Conservation (phyloP, 2,329 filamentous ascomycete genomes). For the Fusarium caatingaense region DNA sequence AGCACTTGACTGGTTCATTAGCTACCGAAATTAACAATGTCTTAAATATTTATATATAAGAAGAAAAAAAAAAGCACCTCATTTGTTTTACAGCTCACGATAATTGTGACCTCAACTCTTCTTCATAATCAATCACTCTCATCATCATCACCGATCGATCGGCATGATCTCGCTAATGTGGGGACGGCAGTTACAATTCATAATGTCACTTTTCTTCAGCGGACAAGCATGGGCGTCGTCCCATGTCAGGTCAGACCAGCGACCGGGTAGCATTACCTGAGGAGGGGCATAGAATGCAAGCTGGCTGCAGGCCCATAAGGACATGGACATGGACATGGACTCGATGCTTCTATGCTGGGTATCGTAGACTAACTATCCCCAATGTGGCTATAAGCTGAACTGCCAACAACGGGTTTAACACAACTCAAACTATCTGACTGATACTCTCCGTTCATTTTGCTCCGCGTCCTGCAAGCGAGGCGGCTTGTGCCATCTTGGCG, state of each 20-base stretch:
- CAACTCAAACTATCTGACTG: conserved; percentile 18
- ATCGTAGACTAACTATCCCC: conserved; percentile 36
- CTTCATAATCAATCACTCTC: neutral
- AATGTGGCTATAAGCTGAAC: conserved; percentile 19
- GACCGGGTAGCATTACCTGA: conserved; percentile 5
- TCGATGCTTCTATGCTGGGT: conserved; percentile 30
- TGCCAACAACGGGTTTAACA: conserved; percentile 14
- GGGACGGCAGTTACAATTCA: conserved; percentile 32
- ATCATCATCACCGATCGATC: conserved; percentile 28
- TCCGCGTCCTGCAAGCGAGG: conserved; percentile 67
- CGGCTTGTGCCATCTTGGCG: conserved; percentile 64
- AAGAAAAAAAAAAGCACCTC: neutral
- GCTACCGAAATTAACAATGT: neutral
- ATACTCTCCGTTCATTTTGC: conserved; percentile 55
- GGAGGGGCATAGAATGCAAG: conserved; percentile 19
- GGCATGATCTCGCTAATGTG: conserved; percentile 27
- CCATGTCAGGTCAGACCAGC: neutral
- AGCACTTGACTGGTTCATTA: neutral
- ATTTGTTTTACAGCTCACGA: neutral
- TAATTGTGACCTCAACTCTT: neutral
- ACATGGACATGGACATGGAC: conserved; percentile 15
- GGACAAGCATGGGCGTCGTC: conserved; percentile 28
- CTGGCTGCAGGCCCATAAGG: neutral
- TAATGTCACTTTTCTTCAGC: conserved; percentile 33
- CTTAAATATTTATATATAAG: neutral